These are phyloP conservation scores for Fusarium subtropicale DNA, from an alignment of 2,329 filamentous ascomycete genomes.

Conservation along the genomic window DNA sequence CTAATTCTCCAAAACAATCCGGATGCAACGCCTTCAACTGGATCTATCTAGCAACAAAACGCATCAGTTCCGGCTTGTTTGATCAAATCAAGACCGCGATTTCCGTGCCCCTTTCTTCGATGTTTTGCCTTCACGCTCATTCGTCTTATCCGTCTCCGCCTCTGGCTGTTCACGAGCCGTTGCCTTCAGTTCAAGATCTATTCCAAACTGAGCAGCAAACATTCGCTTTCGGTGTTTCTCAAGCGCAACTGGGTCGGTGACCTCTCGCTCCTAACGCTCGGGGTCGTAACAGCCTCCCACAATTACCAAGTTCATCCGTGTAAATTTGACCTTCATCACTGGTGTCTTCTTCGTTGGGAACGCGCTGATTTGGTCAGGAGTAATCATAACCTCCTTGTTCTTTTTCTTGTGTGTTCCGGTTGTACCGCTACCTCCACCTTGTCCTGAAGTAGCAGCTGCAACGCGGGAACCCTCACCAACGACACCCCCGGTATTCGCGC, in stretches of 20 bases:
- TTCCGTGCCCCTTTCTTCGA: background rate
- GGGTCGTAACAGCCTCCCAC: constrained; percentile 80
- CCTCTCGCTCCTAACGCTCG: constrained; percentile 54
- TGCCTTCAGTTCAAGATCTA: constrained; percentile 30
- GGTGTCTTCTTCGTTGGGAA: constrained; percentile 97
- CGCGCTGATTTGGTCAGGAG: constrained; percentile 91
- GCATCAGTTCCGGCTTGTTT: background rate
- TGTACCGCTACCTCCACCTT: constrained; percentile 45
- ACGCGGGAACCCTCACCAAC: constrained; percentile 48
- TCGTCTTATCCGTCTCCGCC: background rate
- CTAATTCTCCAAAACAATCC: background rate
- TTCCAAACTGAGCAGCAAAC: constrained; percentile 37
- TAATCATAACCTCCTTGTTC: constrained; percentile 89
- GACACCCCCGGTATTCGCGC: constrained; percentile 48
- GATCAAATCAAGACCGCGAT: background rate
- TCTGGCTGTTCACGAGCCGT: background rate
- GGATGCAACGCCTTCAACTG: background rate
- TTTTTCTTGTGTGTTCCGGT: constrained; percentile 73
- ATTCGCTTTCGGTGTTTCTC: constrained; percentile 20
- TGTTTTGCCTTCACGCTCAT: background rate
- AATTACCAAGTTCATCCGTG: constrained; percentile 92
- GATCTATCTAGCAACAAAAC: background rate
- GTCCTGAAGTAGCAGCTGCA: constrained; percentile 44
- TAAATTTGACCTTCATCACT: constrained; percentile 92
- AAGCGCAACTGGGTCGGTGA: constrained; percentile 21